Conservation (phyloP, 257 asterid genomes). For the Solanum tarapatanum region DNA sequence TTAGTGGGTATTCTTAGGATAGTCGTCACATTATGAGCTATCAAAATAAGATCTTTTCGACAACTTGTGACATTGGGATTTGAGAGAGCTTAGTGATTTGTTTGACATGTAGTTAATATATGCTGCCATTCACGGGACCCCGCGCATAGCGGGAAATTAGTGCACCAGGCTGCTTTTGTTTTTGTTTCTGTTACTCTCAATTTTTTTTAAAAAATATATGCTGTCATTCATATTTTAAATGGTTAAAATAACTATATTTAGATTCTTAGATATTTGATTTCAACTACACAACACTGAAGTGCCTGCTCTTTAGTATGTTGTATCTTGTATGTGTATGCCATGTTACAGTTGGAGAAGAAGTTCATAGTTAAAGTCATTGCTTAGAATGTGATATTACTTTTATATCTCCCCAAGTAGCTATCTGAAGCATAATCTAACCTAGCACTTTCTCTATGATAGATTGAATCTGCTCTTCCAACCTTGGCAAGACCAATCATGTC, state of each 20-base stretch:
- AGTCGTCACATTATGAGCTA: not conserved
- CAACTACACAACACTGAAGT: not conserved
- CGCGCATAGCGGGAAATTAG: not conserved
- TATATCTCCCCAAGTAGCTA: not conserved
- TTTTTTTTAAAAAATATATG: not conserved
- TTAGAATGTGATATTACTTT: not conserved
- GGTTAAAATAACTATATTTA: not conserved
- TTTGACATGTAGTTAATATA: not conserved
- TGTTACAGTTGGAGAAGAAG: not conserved
- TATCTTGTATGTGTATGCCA: not conserved
- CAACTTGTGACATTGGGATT: not conserved
- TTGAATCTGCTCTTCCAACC: slow-evolving; percentile 89
- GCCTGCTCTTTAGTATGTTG: not conserved
- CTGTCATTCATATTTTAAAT: not conserved
- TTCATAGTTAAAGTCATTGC: not conserved
- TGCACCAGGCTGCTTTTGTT: not conserved
- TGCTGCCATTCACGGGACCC: not conserved
- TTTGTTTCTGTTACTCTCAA: not conserved
- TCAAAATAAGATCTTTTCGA: not conserved
- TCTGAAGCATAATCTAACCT: not conserved
- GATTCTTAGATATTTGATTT: not conserved
- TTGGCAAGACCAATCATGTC: slow-evolving; percentile 94
- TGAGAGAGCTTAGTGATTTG: not conserved
- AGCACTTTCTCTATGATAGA: slow-evolving; percentile 39
- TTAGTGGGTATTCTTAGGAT: not conserved